phyloP scores from a whole-genome alignment of 1,284 basidiomycete genomes.

The Ustilago loliicola region DNA sequence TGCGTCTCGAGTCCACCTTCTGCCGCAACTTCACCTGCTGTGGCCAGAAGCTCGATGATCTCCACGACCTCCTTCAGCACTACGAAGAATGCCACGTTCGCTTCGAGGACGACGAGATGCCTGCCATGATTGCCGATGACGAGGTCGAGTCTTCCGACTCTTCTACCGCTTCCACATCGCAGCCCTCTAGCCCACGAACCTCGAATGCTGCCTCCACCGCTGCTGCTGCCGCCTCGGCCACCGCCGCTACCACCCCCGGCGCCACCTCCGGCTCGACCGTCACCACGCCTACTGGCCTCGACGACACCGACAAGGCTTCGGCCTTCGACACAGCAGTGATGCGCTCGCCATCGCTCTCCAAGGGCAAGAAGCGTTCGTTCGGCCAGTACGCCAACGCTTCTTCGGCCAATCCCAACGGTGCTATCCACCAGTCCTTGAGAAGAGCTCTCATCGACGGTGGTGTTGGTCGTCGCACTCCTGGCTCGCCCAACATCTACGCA shows the following conservation, averaged over 20 bases:
- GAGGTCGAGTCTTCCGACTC: conserved; percentile 59
- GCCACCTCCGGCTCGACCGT: conserved; percentile 32
- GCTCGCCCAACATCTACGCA: conserved; percentile 62
- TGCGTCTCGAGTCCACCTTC: conserved; percentile 67
- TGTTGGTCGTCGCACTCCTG: conserved; percentile 54
- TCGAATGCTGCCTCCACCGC: conserved; percentile 41
- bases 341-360: conserved; percentile 56
- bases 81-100: conserved; percentile 70
- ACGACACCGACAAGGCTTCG: conserved; percentile 60
- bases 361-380: conserved; percentile 69
- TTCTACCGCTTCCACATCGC: conserved; percentile 56
- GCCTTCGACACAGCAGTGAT: conserved; percentile 66
- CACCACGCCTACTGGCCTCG: conserved; percentile 34
- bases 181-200: conserved; percentile 60
- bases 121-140: conserved; percentile 63
- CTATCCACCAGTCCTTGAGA: conserved; percentile 63
- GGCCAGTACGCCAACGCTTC: conserved; percentile 57
- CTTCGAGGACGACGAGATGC: conserved; percentile 68
- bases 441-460: conserved; percentile 69
- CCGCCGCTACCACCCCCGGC: conserved; percentile 24
- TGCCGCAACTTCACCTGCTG: conserved; percentile 70
- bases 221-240: conserved; percentile 24
- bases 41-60: conserved; percentile 65
- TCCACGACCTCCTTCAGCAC: conserved; percentile 69
- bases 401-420: conserved; percentile 41